Evolutionary conservation across 2,329 filamentous ascomycete species (phyloP).

Genomic region (Apiospora phragmitis): DNA sequence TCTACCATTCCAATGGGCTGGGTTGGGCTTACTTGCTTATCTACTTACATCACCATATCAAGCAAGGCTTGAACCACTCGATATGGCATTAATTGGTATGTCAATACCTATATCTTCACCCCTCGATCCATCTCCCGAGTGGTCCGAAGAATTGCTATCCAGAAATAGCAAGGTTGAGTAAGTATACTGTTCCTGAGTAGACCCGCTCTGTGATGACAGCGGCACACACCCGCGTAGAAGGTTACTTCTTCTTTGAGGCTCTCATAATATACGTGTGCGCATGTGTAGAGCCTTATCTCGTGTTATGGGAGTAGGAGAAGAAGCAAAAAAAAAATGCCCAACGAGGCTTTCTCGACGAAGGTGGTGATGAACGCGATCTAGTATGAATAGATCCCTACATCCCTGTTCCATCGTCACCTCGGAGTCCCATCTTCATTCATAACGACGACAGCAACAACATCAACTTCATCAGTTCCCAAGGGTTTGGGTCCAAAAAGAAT

Average conservation of each 20-base stretch:
- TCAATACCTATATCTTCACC: neutral
- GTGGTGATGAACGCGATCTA: neutral
- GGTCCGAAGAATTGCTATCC: neutral
- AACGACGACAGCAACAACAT: neutral
- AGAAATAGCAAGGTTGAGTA: neutral
- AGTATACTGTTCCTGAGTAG: neutral
- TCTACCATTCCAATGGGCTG: neutral
- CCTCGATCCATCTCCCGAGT: neutral
- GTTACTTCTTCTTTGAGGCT: neutral
- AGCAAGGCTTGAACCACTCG: neutral
- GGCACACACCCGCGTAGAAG: neutral
- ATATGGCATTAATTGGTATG: neutral
- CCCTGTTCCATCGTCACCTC: neutral
- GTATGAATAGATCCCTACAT: neutral
- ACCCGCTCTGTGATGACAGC: neutral
- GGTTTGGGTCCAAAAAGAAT: neutral
- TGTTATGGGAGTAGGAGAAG: neutral
- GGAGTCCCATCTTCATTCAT: neutral
- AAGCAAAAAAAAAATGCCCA: neutral
- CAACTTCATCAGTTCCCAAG: neutral
- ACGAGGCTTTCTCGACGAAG: neutral
- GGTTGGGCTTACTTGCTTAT: neutral
- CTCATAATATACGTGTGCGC: neutral
- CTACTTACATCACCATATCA: neutral
- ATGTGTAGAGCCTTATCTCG: too few relatives aligned